Base-by-base conservation (phyloP, 176 grass and related monocot genomes). In the Cenchrus fungigraminus region DNA sequence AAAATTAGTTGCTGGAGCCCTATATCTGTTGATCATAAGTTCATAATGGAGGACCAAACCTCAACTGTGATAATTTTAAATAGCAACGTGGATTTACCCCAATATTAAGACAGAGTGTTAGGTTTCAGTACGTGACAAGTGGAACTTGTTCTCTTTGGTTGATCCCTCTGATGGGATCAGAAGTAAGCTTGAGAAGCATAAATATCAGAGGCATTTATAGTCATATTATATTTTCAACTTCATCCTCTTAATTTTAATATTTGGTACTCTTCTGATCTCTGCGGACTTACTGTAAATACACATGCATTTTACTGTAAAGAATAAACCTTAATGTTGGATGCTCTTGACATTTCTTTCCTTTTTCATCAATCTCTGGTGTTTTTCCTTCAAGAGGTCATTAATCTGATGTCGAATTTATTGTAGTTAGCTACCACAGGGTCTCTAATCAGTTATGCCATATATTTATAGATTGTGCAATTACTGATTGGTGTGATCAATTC, bases 401-500 rank as follows among this genome's bases (percentile, higher is more conserved):
- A 20, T 53, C 1, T 3, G 29, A 32, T 12, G 20, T 52, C 51
- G 4, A 19, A 45, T 40, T 73, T 66, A 15, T 53, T 31, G 0
- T 49, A 43, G 25, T 19, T 2, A 10, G 3, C 32, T 2, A 14
- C 1, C 8, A 6, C 45, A 73, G n/a, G 4, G 13, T 60, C 17
- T 52, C 17, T 19, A 16, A 77, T 13, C 47, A 78, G 56, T 22
- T 44, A 15, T 22, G 42, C 2, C 72, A 4, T 11, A 2, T 80
- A 25, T 74, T 52, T 68, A 9, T 37, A 90, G 89, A 80, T 88
- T 83, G 75, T 56, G 16, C 87, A 56, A 32, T 74, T 90, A 42
- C 84, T 83, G 43, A 53, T 12, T 54, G 31, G 68, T 60, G 84
- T 47, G 61, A 94, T 94, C 90, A 87, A 86, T 89, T 87, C 73